These are phyloP conservation scores for Ascocoryne sarcoides DNA, from an alignment of 2,329 filamentous ascomycete species.

Conservation along the genomic window DNA sequence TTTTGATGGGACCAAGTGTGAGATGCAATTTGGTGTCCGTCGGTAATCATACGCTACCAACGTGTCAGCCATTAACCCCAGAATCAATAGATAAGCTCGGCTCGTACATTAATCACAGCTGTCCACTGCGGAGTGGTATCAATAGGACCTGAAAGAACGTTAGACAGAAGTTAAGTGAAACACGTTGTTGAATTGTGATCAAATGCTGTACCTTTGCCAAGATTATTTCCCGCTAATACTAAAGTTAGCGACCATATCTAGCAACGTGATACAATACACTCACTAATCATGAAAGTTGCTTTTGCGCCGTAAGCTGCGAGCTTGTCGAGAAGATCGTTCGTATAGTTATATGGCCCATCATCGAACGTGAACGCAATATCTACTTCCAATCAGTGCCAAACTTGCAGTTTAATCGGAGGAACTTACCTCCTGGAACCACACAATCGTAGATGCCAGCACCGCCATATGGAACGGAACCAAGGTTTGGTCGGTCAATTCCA, in stretches of 20 bases:
- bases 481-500: conserved; percentile 37
- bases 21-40: conserved; percentile 49
- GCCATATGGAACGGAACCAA: conserved; percentile 48
- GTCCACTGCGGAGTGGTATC: conserved; percentile 35
- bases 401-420: background rate
- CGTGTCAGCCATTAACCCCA: conserved; percentile 1
- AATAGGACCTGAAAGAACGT: conserved; percentile 18
- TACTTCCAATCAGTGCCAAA: background rate
- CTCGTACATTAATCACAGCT: conserved; percentile 34
- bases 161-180: background rate
- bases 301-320: conserved; percentile 50
- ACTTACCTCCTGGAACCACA: conserved; percentile 37
- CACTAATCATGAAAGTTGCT: conserved; percentile 52
- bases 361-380: conserved; percentile 59
- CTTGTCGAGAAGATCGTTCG: conserved; percentile 55
- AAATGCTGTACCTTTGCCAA: conserved; percentile 30
- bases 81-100: background rate
- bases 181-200: too few species aligned
- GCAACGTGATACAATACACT: too few species aligned
- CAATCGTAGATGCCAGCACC: conserved; percentile 48
- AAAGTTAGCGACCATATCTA: too few species aligned
- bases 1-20: conserved; percentile 48
- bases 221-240: conserved; percentile 44
- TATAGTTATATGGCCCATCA: conserved; percentile 56
- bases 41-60: conserved; percentile 30